A percentile compares a stretch with the other conserved stretches of the same genome.
Conservation (phyloP, 2,329 filamentous ascomycete genomes). For the Emmonsiellopsis sp. region DNA sequence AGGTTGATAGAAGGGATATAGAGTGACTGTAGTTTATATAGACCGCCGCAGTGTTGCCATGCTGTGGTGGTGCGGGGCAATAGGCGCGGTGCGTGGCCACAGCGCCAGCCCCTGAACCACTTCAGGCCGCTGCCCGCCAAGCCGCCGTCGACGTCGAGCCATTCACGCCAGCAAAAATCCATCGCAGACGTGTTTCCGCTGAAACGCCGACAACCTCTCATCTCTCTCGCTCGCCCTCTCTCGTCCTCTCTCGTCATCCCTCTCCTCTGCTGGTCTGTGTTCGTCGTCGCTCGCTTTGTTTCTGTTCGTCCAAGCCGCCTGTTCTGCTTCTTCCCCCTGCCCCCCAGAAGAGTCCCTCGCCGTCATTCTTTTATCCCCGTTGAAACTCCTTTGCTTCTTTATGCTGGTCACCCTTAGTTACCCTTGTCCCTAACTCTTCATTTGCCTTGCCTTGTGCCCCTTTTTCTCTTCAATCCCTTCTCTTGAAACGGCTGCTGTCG, state of each 20-base stretch:
- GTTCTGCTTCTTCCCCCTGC: not conserved
- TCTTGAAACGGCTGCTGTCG: conserved; percentile 1
- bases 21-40: too few relatives aligned
- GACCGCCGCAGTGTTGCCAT: too few relatives aligned
- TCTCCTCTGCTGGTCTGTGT: conserved; percentile 2
- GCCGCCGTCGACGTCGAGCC: too few relatives aligned
- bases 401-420: conserved; percentile 2
- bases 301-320: not conserved
- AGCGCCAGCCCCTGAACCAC: too few relatives aligned
- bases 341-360: not conserved
- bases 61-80: too few relatives aligned
- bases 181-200: conserved; percentile 8
- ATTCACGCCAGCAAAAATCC: not conserved
- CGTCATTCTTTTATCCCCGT: not conserved
- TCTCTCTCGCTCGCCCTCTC: conserved; percentile 6
- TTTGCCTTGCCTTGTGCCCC: too few relatives aligned
- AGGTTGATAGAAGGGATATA: too few relatives aligned
- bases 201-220: conserved; percentile 7
- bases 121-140: too few relatives aligned
- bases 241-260: conserved; percentile 2
- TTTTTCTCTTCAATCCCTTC: not conserved
- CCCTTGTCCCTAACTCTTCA: too few relatives aligned
- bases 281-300: conserved; percentile 2
- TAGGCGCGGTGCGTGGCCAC: too few relatives aligned
- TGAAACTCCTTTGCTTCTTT: conserved; percentile 2